Base-by-base conservation (phyloP, 148 eudicot species). In the Bassia scoparia region DNA sequence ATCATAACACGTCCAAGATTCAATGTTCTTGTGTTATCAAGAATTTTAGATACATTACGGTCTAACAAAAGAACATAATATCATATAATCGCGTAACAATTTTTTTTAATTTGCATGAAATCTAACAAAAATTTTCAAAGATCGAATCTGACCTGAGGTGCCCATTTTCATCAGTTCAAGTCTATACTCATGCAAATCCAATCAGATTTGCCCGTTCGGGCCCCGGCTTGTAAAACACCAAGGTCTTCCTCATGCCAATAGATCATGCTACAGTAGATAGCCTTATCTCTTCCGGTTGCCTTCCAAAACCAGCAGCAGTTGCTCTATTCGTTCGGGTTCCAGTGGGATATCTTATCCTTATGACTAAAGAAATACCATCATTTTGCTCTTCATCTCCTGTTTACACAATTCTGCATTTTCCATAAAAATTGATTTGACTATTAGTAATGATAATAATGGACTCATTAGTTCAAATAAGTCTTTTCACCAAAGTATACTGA, bases 301-400 rank as follows among this genome's bases (percentile, higher is more conserved):
- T 91, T 91, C 97, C 97, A 91, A 73, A 91, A 91, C 60, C 97
- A 23, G 92, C 95, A 58, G 84, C 67, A 14, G 97, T 92, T 41
- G 97, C 97, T 75, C 97, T 75, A 77, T 92, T 92, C 9, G 97
- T 92, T 4, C 98, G 84, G 17, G 96, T 88, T 16, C 97, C 97
- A 0, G 96, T 92, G 1, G 97, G 97, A 74, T 92, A 92, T 92
- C 84, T 89, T 92, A 63, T 92, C 97, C 65, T 92, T 92, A 79
- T 92, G 96, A 84, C 97, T 92, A 30, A 92, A 92, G 70, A 92
- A 92, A 74, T 89, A 92, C 89, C 89, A 92, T n/a, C 96, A 44
- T 79, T 88, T 50, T 89, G 92, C 71, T 89, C 93, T 72, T 87
- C 90, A 20, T 88, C 81, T 70, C 96, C 96, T 59, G 88, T 60